Evolutionary conservation across 2,329 filamentous ascomycete genomes (phyloP).

Genomic region (Aphanocladium album): DNA sequence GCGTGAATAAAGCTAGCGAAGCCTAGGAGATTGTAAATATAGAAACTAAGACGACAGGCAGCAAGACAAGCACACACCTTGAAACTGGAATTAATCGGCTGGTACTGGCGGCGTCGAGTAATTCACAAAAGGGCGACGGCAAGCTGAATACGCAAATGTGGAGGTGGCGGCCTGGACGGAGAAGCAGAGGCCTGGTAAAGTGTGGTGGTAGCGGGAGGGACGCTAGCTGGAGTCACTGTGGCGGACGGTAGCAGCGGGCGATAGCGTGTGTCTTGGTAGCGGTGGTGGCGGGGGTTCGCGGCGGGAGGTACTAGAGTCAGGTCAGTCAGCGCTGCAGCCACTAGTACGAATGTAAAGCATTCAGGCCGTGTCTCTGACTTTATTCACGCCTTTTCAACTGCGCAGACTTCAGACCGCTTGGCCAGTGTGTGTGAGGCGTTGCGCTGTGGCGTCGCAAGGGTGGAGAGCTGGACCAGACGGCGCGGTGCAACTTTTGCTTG

Average conservation of each 20-base stretch:
- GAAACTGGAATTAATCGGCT: constrained; percentile 3
- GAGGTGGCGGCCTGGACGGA: constrained; percentile 6
- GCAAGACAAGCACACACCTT: not conserved
- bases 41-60: constrained; percentile 6
- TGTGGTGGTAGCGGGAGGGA: not conserved
- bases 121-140: not conserved
- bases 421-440: not conserved
- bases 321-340: not conserved
- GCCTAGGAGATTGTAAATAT: constrained; percentile 4
- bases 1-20: not conserved
- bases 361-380: no score
- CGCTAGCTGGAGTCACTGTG: not conserved
- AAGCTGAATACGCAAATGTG: constrained; percentile 6
- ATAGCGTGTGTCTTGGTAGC: not conserved
- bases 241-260: not conserved
- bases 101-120: not conserved
- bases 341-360: not conserved
- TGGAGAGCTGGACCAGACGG: not conserved
- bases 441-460: constrained; percentile 2
- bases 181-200: not conserved
- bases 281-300: not conserved
- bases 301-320: not conserved
- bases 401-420: constrained; percentile 1
- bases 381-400: no score
- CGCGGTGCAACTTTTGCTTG: not conserved